A percentile compares a stretch with the other conserved stretches of the same genome.
phyloP scores from a whole-genome alignment of 2,329 filamentous ascomycete genomes.

The Apiospora aurea region DNA sequence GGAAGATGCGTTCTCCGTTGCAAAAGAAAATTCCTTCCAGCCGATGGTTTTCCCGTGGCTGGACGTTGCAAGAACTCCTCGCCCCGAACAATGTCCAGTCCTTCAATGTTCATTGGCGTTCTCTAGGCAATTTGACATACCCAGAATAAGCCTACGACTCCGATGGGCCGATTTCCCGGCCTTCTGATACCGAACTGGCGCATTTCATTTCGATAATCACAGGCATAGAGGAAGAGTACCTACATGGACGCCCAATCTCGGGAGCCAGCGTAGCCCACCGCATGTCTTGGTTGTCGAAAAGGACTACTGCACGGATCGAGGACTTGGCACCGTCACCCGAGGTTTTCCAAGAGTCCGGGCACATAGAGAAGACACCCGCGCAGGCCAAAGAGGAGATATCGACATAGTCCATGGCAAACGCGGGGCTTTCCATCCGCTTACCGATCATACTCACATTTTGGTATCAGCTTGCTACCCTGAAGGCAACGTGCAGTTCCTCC shows the following conservation, averaged over 20 bases:
- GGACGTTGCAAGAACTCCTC: slow-evolving; percentile 20
- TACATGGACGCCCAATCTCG: slow-evolving; percentile 31
- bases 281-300: not conserved
- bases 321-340: not conserved
- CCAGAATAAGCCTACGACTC: not conserved
- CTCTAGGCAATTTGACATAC: not conserved
- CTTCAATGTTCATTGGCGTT: not conserved
- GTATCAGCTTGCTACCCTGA: not conserved
- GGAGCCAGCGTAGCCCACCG: slow-evolving; percentile 27
- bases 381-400: not conserved
- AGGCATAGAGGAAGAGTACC: slow-evolving; percentile 30
- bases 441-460: not conserved
- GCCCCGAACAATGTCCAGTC: not conserved
- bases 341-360: not conserved
- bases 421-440: not conserved
- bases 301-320: not conserved
- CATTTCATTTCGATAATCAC: not conserved
- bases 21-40: not conserved
- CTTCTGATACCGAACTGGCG: slow-evolving; percentile 10
- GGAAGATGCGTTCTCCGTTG: not conserved
- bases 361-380: not conserved
- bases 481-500: not conserved
- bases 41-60: slow-evolving; percentile 18
- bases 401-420: not conserved
- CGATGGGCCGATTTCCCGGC: slow-evolving; percentile 21